Evolutionary conservation across 129 eudicot genomes (phyloP).

Genomic region (Cynara cardunculus): DNA sequence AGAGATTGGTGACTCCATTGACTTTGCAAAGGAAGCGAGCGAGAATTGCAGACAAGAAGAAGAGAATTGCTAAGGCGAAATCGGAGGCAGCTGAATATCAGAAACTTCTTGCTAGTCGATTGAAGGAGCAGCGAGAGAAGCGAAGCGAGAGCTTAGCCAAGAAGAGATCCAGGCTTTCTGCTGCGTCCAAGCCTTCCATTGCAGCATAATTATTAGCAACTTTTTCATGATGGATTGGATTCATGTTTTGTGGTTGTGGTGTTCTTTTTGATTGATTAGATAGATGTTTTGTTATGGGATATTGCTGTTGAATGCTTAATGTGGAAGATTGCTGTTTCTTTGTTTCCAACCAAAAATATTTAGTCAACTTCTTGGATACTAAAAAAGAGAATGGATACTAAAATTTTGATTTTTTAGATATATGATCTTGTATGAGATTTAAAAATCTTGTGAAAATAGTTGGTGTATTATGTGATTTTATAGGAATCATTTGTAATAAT

Average conservation of each 20-base stretch:
- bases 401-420: too few species aligned
- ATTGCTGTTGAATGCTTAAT: neutral
- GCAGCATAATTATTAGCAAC: conserved; percentile 24
- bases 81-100: conserved; percentile 78
- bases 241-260: neutral
- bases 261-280: neutral
- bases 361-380: neutral
- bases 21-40: conserved; percentile 82
- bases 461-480: too few species aligned
- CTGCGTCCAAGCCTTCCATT: conserved; percentile 57
- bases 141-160: conserved; percentile 80
- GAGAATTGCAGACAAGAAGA: conserved; percentile 81
- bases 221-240: neutral
- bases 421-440: too few species aligned
- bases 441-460: too few species aligned
- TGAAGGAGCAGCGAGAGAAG: conserved; percentile 80
- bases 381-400: too few species aligned
- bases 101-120: conserved; percentile 61
- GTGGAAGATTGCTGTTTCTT: neutral
- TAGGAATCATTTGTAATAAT: too few species aligned
- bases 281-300: neutral
- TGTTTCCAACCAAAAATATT: neutral
- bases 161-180: conserved; percentile 69
- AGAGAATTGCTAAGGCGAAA: conserved; percentile 74
- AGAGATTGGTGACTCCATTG: conserved; percentile 77